Evolutionary conservation across 345 rosid species (phyloP), one percentile per base, ranked within the genome.

Genomic region (Hypericum perforatum): DNA sequence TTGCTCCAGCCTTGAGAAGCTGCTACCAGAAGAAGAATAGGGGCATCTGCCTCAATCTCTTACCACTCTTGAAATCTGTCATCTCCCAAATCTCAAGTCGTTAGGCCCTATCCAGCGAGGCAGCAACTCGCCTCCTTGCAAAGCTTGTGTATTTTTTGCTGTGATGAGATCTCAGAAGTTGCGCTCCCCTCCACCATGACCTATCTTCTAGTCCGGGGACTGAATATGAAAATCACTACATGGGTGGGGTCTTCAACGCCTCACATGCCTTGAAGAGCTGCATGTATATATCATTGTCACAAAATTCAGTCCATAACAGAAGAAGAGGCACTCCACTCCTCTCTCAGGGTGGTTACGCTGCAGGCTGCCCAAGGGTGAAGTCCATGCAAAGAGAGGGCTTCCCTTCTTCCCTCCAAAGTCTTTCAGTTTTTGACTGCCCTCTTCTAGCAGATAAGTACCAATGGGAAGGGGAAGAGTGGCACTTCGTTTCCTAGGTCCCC

Each of bases 121-220:
- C n/a, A n/a, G n/a, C n/a, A n/a, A n/a, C n/a, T n/a, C n/a, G n/a
- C n/a, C n/a, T n/a, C n/a, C n/a, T n/a, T 71, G 41, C 59, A 58
- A 66, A 43, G 55, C 58, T 57, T 63, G 6, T 13, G 8, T 10
- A 51, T n/a, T n/a, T n/a, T n/a, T n/a, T n/a, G n/a, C n/a, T n/a
- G 14, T 16, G 37, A 49, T 50, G 42, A 16, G 7, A 42, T 55
- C 50, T 49, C 67, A 22, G 49, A 54, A 37, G 14, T 43, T 46
- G 48, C 5, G 43, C 69, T 72, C 60, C 76, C 72, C 2, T 22
- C 63, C 22, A 51, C 63, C 32, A 37, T 67, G 16, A 63, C 63
- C 43, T 16, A 8, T 41, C 55, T 67, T 60, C 14, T 22, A 22
- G 49, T 72, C 9, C 16, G 22, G n/a, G n/a, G n/a, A n/a, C n/a